Evolutionary conservation across 441 rosid species (phyloP).

Genomic region (Croton setiger): DNA sequence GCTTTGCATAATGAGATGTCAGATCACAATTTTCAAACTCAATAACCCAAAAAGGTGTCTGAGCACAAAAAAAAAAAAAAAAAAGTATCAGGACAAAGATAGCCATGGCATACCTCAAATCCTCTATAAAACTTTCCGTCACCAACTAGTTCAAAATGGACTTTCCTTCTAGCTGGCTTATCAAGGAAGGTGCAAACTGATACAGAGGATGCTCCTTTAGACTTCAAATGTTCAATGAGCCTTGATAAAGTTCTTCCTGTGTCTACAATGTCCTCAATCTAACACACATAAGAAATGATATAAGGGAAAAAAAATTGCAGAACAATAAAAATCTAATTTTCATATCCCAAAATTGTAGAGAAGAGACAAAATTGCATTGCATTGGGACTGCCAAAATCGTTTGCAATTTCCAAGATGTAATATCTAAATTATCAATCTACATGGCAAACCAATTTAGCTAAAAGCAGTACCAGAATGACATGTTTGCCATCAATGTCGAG

Average conservation of each 20-base stretch:
- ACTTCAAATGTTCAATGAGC: slow-evolving; percentile 51
- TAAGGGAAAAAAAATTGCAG: neutral
- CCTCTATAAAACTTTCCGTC: slow-evolving; percentile 78
- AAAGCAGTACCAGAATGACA: slow-evolving; percentile 53
- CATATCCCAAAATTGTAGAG: neutral
- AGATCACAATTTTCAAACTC: neutral
- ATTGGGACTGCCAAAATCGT: neutral
- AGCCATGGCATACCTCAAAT: slow-evolving; percentile 50
- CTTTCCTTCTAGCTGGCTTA: slow-evolving; percentile 64
- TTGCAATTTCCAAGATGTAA: neutral
- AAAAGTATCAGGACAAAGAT: neutral
- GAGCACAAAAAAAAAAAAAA: neutral
- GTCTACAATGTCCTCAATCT: slow-evolving; percentile 97
- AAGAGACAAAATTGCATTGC: neutral
- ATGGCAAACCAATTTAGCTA: neutral
- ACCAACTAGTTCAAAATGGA: slow-evolving; percentile 58
- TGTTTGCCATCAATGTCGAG: slow-evolving; percentile 58
- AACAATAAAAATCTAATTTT: neutral
- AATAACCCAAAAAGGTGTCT: neutral
- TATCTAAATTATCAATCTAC: neutral
- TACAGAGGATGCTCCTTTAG: slow-evolving; percentile 71
- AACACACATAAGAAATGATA: slow-evolving; percentile 11
- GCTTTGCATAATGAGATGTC: neutral
- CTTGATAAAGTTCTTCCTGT: slow-evolving; percentile 66
- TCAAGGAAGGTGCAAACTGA: slow-evolving; percentile 83